Conservation (phyloP, 2,329 filamentous ascomycete genomes). For the Ilyonectria destructans region DNA sequence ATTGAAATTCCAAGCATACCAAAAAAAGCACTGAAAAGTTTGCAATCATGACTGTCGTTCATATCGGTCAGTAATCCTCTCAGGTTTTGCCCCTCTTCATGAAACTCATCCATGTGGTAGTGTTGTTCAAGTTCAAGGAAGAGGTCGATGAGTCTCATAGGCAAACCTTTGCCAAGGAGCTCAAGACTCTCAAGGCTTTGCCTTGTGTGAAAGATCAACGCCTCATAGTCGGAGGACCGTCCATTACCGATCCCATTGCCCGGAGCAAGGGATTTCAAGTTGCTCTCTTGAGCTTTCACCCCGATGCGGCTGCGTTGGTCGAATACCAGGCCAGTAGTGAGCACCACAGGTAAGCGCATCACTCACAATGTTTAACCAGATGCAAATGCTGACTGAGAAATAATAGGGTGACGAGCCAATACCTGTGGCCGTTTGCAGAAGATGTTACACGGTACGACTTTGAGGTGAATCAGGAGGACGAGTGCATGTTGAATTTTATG, state of each 20-base stretch:
- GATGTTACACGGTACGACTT: slow-evolving; percentile 70
- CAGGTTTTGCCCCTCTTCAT: not conserved
- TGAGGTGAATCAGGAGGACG: slow-evolving; percentile 62
- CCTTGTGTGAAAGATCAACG: slow-evolving; percentile 65
- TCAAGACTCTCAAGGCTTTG: slow-evolving; percentile 65
- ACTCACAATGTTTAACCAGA: too few relatives aligned
- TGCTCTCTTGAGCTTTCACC: slow-evolving; percentile 68
- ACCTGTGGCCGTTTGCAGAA: slow-evolving; percentile 68
- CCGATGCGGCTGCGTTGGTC: slow-evolving; percentile 61
- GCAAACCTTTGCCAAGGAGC: slow-evolving; percentile 61
- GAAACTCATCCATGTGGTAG: slow-evolving; percentile 47
- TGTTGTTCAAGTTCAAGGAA: slow-evolving; percentile 66
- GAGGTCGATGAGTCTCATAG: slow-evolving; percentile 61
- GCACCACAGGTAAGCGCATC: slow-evolving; percentile 61
- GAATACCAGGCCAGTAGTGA: slow-evolving; percentile 69
- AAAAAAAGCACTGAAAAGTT: not conserved
- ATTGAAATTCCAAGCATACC: not conserved
- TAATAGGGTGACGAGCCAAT: slow-evolving; percentile 65
- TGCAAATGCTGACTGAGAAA: not conserved
- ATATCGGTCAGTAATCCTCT: slow-evolving; percentile 50
- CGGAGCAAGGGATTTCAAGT: slow-evolving; percentile 69
- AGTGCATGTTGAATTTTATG: slow-evolving; percentile 46
- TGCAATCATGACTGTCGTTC: slow-evolving; percentile 53
- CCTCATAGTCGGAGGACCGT: slow-evolving; percentile 68
- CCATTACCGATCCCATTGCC: slow-evolving; percentile 67